phyloP scores from a whole-genome alignment of 2,329 filamentous ascomycete genomes.

The Alternaria conjuncta region DNA sequence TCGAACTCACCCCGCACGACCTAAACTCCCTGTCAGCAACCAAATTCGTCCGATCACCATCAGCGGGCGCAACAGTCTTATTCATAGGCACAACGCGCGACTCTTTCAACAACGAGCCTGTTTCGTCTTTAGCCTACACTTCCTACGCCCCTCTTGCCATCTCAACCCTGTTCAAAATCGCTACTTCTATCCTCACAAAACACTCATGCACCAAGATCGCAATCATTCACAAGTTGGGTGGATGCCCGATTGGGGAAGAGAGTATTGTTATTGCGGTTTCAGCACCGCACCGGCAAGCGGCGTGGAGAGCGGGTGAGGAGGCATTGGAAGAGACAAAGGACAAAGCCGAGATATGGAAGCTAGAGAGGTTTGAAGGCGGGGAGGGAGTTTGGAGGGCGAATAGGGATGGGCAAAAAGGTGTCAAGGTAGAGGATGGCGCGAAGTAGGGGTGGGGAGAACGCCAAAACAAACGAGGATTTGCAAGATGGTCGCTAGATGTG shows the following conservation, averaged over 20 bases:
- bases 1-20: conserved; percentile 69
- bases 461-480: neutral
- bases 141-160: conserved; percentile 76
- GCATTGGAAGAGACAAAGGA: conserved; percentile 86
- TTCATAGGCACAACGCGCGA: conserved; percentile 74
- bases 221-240: conserved; percentile 83
- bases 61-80: conserved; percentile 40
- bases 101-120: conserved; percentile 72
- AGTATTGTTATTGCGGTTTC: conserved; percentile 90
- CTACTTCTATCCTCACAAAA: conserved; percentile 61
- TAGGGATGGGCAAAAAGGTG: conserved; percentile 70
- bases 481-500: neutral
- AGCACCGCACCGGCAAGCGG: conserved; percentile 79
- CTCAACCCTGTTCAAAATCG: conserved; percentile 70
- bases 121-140: conserved; percentile 76
- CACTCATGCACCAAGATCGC: conserved; percentile 75
- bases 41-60: conserved; percentile 67
- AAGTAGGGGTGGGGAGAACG: conserved; percentile 3
- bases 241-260: conserved; percentile 89
- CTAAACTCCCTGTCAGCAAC: conserved; percentile 67
- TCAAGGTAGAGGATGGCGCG: conserved; percentile 49
- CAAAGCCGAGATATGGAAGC: conserved; percentile 93
- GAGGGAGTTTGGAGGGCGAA: conserved; percentile 89
- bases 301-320: conserved; percentile 88
- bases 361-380: conserved; percentile 81